Evolutionary conservation across 257 asterid species (phyloP).

Genomic region (Solanum dulcamara): DNA sequence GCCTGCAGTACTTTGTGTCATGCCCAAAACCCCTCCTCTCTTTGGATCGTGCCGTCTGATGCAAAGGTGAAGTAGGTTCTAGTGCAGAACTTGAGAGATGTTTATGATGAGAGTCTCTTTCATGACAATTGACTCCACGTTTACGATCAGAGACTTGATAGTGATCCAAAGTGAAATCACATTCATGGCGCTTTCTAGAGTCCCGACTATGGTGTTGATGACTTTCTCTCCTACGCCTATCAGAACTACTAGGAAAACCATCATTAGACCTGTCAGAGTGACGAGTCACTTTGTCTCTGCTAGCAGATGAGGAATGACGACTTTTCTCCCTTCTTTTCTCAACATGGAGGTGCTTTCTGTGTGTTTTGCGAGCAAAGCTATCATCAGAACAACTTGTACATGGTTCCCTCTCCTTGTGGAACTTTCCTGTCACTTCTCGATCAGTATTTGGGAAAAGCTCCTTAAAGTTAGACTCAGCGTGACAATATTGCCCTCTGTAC

Average conservation of each 20-base stretch:
- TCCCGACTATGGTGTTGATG: slow-evolving; percentile 33
- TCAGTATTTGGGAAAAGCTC: slow-evolving; percentile 11
- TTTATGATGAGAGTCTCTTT: slow-evolving; percentile 8
- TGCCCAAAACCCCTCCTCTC: slow-evolving; percentile 21
- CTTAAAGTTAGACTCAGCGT: slow-evolving; percentile 20
- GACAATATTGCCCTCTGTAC: slow-evolving; percentile 35
- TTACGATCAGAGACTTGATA: too few relatives aligned
- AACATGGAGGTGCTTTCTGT: slow-evolving; percentile 28
- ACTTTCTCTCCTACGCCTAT: slow-evolving; percentile 25
- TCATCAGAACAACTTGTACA: slow-evolving; percentile 46
- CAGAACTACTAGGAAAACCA: slow-evolving; percentile 27
- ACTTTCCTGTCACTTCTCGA: slow-evolving; percentile 15
- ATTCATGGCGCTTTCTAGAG: slow-evolving; percentile 29
- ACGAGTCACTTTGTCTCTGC: slow-evolving; percentile 32
- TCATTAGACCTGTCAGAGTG: slow-evolving; percentile 41
- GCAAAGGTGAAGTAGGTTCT: slow-evolving; percentile 10
- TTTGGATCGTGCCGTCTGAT: slow-evolving; percentile 9
- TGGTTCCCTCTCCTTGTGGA: slow-evolving; percentile 25
- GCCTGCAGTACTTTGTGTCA: slow-evolving; percentile 13
- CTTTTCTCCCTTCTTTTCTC: slow-evolving; percentile 36
- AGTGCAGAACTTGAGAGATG: slow-evolving; percentile 2
- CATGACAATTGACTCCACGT: too few relatives aligned
- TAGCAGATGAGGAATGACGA: slow-evolving; percentile 22
- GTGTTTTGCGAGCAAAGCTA: slow-evolving; percentile 21
- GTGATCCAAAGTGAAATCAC: too few relatives aligned